Evolutionary conservation across 1,284 basidiomycete genomes (phyloP).

Genomic region (Hypsizygus ulmarius): DNA sequence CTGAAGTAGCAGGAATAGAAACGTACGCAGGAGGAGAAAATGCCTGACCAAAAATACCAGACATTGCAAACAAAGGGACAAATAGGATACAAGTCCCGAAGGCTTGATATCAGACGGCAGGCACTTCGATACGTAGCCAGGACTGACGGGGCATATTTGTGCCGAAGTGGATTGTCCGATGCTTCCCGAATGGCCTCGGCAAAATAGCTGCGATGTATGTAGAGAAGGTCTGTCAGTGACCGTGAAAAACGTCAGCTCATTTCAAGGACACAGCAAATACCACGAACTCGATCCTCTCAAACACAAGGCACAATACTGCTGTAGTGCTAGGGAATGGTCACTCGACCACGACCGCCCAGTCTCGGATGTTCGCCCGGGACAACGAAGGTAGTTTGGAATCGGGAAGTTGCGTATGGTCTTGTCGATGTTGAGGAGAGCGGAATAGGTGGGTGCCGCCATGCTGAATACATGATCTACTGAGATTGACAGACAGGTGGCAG

Average conservation of each 20-base stretch:
- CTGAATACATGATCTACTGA: constrained; percentile 43
- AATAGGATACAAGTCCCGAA: constrained; percentile 37
- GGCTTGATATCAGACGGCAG: constrained; percentile 37
- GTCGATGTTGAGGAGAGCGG: constrained; percentile 43
- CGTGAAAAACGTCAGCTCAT: not conserved
- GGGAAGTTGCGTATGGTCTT: constrained; percentile 45
- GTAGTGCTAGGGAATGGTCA: constrained; percentile 38
- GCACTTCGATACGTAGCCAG: constrained; percentile 45
- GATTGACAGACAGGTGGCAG: constrained; percentile 42
- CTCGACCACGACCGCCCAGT: constrained; percentile 37
- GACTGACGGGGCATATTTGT: constrained; percentile 48
- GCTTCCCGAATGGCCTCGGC: constrained; percentile 43
- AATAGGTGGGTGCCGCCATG: constrained; percentile 36
- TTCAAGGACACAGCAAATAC: constrained; percentile 3
- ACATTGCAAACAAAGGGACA: constrained; percentile 35
- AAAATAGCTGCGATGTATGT: constrained; percentile 52
- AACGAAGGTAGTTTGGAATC: constrained; percentile 40
- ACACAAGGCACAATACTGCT: constrained; percentile 42
- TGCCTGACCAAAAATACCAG: constrained; percentile 54
- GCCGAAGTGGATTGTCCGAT: constrained; percentile 39
- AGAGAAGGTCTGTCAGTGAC: constrained; percentile 41
- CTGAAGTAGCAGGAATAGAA: not conserved
- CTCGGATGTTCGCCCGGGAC: constrained; percentile 32
- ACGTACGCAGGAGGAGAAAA: constrained; percentile 48
- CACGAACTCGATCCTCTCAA: constrained; percentile 45